Base-by-base conservation (phyloP, 1,284 basidiomycete genomes). In the Macrocystidia cucumis region DNA sequence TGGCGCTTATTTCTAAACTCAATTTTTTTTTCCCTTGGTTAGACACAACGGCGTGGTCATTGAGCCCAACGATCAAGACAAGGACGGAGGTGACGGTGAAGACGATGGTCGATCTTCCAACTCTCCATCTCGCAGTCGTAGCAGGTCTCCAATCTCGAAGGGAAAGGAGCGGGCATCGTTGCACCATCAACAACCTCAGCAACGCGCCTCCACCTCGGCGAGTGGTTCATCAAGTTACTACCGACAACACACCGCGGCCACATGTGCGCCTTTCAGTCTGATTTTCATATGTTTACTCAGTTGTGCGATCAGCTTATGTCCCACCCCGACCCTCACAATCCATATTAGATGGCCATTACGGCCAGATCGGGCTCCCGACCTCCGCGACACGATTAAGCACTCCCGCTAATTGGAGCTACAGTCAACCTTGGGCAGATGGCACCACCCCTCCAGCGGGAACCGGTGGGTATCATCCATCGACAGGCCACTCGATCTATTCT, bases 11-110 rank as follows among this genome's bases (percentile, higher is more conserved):
- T 43, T 17, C 29, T 17, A 14, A 30, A 28, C 23, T 23, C 23
- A 23, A 19, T 39, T 12, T 38, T 17, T 11, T 21, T 13, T 23
- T 37, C 19, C 36, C 22, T 29, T n/a, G n/a, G n/a, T n/a, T 46
- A 81, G 78, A 46, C 79, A 83, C 46, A 78, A 79, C 47, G 80
- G 80, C 3, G 61, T 79, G n/a, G 59, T 79, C 35, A 68, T 78
- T 39, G 75, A 79, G 41, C 63, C 73, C 5, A 40, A 57, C 4
- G 68, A 69, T 16, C 47, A 41, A 9, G 45, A 49, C 28, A 28
- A 42, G 26, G 17, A 34, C 9, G 43, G 47, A 34, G 49, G 49
- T 38, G 47, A 50, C 14, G 48, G 43, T 20, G 55, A 55, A n/a
- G 59, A 57, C 9, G 58, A 55, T 9, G 60, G 51, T 8, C 54